A percentile compares a stretch with the other conserved stretches of the same genome.
phyloP scores from a whole-genome alignment of 768 basidiomycete species.

The Lactarius sp. region DNA sequence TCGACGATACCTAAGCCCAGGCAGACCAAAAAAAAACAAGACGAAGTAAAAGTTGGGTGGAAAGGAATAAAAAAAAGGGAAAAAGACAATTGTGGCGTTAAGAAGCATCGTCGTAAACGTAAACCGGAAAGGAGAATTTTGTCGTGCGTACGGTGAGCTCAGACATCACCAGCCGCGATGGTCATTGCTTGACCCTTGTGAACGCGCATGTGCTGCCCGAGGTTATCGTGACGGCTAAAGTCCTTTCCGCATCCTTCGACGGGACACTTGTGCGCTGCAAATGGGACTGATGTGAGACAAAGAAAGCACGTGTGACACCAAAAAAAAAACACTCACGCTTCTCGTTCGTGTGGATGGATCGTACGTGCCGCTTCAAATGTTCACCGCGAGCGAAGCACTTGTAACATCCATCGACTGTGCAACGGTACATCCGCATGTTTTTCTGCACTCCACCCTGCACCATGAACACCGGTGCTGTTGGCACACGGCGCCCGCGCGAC shows the following conservation, averaged over 20 bases:
- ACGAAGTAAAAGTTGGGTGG: background rate
- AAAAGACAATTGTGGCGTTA: background rate
- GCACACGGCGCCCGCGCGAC: conserved; percentile 72
- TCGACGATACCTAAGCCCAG: conserved; percentile 19
- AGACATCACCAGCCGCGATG: conserved; percentile 6
- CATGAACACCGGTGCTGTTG: conserved; percentile 40
- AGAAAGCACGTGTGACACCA: background rate
- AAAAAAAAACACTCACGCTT: conserved; percentile 60
- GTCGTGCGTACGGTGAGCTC: conserved; percentile 1
- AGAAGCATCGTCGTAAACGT: conserved; percentile 1
- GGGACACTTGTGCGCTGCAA: conserved; percentile 72
- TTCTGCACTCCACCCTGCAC: conserved; percentile 30
- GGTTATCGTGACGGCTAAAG: conserved; percentile 84
- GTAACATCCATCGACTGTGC: conserved; percentile 76
- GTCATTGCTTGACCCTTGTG: conserved; percentile 41
- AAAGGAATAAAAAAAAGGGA: background rate
- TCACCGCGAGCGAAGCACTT: conserved; percentile 87
- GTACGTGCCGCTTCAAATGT: conserved; percentile 84
- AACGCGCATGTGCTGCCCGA: conserved; percentile 84
- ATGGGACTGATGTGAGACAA: background rate
- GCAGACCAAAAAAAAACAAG: conserved; percentile 8
- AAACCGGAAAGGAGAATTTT: background rate
- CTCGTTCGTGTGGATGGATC: conserved; percentile 88
- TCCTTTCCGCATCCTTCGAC: conserved; percentile 77
- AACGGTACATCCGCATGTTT: conserved; percentile 48